A percentile compares a stretch with the other conserved stretches of the same genome.
Evolutionary conservation across 1,139 yeast species (phyloP).

Genomic region (Hemisphaericaspora xylofermentans): DNA sequence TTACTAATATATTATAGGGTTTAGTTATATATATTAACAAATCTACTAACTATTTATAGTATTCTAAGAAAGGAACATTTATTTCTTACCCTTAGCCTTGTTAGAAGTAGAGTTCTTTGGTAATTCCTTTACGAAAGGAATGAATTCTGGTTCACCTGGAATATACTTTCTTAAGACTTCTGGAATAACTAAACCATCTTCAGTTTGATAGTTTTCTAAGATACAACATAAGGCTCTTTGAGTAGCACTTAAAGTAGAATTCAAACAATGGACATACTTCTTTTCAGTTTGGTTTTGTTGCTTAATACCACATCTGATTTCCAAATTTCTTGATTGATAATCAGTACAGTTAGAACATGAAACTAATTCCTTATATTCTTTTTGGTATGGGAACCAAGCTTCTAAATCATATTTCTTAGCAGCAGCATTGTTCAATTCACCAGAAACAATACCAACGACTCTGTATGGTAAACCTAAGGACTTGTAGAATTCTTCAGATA

Average conservation of each 20-base stretch:
- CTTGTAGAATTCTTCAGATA: constrained; percentile 91
- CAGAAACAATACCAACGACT: constrained; percentile 96
- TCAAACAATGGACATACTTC: constrained; percentile 97
- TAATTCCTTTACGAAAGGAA: constrained; percentile 85
- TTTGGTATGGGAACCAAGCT: constrained; percentile 99
- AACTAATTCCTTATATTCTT: constrained; percentile 96
- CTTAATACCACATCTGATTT: constrained; percentile 97
- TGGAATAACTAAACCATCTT: constrained; percentile 90
- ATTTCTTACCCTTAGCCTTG: constrained; percentile 49
- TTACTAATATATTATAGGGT: too few relatives aligned
- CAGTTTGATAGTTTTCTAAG: constrained; percentile 96
- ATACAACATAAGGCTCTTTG: constrained; percentile 97
- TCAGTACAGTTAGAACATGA: constrained; percentile 99
- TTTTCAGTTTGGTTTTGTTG: constrained; percentile 93
- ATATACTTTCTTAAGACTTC: constrained; percentile 93
- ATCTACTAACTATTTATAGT: too few relatives aligned
- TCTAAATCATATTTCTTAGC: constrained; percentile 98
- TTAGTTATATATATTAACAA: too few relatives aligned
- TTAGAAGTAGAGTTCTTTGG: constrained; percentile 91
- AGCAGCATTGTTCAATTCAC: constrained; percentile 98
- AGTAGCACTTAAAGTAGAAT: constrained; percentile 96
- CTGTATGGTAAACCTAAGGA: constrained; percentile 92
- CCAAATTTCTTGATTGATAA: constrained; percentile 97
- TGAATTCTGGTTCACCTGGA: constrained; percentile 97
- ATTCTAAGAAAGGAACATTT: background rate